Conservation (phyloP, 1,284 basidiomycete genomes). For the Leccinum subrobustum region DNA sequence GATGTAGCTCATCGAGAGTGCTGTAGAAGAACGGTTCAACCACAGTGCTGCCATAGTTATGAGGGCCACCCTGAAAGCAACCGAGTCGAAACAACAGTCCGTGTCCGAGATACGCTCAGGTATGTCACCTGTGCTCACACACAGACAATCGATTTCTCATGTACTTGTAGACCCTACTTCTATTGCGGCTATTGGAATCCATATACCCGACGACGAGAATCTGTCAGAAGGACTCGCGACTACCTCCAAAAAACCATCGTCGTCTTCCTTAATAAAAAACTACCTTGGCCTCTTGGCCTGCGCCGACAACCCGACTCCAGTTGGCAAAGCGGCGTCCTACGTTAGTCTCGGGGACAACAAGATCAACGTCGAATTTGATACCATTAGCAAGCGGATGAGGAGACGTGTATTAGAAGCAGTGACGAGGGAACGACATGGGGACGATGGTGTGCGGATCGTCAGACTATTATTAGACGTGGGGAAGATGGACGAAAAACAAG, state of each 20-base stretch:
- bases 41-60: constrained; percentile 69
- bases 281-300: constrained; percentile 75
- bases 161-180: constrained; percentile 56
- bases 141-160: background rate
- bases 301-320: constrained; percentile 77
- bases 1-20: constrained; percentile 69
- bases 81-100: constrained; percentile 60
- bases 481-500: constrained; percentile 94
- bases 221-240: constrained; percentile 58
- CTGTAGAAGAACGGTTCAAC: constrained; percentile 80
- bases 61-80: constrained; percentile 67
- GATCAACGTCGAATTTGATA: constrained; percentile 81
- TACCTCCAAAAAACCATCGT: constrained; percentile 56
- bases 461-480: constrained; percentile 82
- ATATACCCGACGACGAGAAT: constrained; percentile 59
- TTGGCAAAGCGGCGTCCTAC: constrained; percentile 66
- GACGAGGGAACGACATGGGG: constrained; percentile 83
- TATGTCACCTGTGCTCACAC: constrained; percentile 31
- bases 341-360: constrained; percentile 69
- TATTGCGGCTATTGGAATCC: constrained; percentile 55
- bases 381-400: constrained; percentile 71
- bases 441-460: constrained; percentile 82
- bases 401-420: constrained; percentile 77
- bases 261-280: constrained; percentile 63
- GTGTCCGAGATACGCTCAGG: constrained; percentile 66